Evolutionary conservation across 2,329 filamentous ascomycete genomes (phyloP), one percentile per base, ranked within the genome.

Genomic region (Calonectria ilicicola): DNA sequence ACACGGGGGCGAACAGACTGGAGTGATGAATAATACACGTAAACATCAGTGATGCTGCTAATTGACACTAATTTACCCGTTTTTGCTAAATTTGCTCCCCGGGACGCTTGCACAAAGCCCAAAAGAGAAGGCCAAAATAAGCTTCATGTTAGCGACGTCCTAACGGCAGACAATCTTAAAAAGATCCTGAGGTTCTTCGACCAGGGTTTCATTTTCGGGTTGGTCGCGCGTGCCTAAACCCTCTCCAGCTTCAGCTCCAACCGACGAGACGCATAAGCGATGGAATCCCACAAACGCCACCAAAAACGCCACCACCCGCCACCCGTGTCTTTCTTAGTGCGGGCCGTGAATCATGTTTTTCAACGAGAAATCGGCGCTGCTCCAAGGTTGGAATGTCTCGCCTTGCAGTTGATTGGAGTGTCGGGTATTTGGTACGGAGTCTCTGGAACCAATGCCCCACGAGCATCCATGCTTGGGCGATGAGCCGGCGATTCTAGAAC

Each of bases 231-330:
- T 56, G 51, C 29, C n/a, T 32, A 10, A n/a, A 29, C 51, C 12
- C 26, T 56, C 32, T 19, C 3, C n/a, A 38, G 27, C 29, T 29
- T 56, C 29, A 38, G 27, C 29, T 29, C 35, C 14, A 56, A 42
- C 27, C 51, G 51, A 56, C 46, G 9, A 51, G 63, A 15, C 63
- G 63, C 63, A 65, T 38, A 65, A 65, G 44, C 63, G 63, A 65
- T 21, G 12, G 32, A 15, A 49, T n/a, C 7, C 29, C 49, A 32
- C 26, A 19, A 56, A 56, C 47, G 47, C 47, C 47, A 51, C 47
- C 47, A 35, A 35, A 32, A 35, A n/a, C 56, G 56, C 56, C 56
- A 40, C 56, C 23, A 6, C 14, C 26, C 56, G 56, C 56, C 35
- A 62, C 56, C 42, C 8, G 17, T n/a, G 5, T 21, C 17, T 21